phyloP scores from a whole-genome alignment of 805 yeast species.

The Sugiyamaella valdiviana region DNA sequence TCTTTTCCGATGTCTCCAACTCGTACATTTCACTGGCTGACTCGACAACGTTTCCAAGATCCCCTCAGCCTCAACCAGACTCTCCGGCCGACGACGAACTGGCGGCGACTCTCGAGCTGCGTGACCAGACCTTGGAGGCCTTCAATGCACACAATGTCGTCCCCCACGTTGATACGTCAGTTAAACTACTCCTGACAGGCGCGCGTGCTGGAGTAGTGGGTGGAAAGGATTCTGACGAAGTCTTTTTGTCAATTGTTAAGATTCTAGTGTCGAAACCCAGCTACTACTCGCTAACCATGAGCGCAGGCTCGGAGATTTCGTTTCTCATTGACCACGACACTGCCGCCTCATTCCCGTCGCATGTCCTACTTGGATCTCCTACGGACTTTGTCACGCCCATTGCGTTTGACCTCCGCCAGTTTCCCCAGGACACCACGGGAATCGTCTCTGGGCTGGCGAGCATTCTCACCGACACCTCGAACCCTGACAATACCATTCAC shows the following conservation, averaged over 20 bases:
- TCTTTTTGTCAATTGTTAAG: conserved; percentile 36
- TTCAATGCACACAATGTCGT: conserved; percentile 32
- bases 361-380: conserved; percentile 50
- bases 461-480: conserved; percentile 35
- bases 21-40: conserved; percentile 33
- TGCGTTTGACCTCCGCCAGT: conserved; percentile 44
- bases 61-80: background rate
- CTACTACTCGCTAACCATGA: conserved; percentile 27
- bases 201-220: conserved; percentile 47
- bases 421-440: conserved; percentile 58
- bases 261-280: conserved; percentile 29
- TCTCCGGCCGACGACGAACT: conserved; percentile 1
- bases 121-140: conserved; percentile 1
- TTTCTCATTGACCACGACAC: conserved; percentile 24
- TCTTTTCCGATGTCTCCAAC: conserved; percentile 41
- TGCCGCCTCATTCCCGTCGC: conserved; percentile 38
- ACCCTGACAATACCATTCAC: conserved; percentile 37
- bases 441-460: conserved; percentile 62
- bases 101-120: background rate
- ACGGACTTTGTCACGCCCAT: conserved; percentile 54
- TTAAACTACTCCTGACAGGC: conserved; percentile 49
- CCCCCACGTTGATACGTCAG: conserved; percentile 40
- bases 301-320: conserved; percentile 27
- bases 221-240: conserved; percentile 29
- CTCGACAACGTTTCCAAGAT: conserved; percentile 3